phyloP scores from a whole-genome alignment of 345 rosid species.

The Gossypioides kirkii region DNA sequence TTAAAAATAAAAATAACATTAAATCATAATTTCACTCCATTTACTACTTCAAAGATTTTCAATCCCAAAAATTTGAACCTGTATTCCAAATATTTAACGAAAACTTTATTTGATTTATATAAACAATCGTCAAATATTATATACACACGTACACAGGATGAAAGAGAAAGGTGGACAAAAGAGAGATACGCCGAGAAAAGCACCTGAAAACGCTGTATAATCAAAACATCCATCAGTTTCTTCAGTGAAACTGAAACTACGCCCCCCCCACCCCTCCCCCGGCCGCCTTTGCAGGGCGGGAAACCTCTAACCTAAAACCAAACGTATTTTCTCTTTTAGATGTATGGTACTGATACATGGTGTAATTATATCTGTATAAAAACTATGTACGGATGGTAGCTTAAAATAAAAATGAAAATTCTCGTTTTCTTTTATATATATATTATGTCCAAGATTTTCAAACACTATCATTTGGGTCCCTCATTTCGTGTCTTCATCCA shows the following conservation, averaged over 20 bases:
- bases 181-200: neutral
- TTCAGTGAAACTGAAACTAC: neutral
- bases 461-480: conserved; percentile 51
- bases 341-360: neutral
- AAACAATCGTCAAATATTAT: no score
- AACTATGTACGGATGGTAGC: no score
- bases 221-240: conserved; percentile 1
- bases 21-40: no score
- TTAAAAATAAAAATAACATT: no score
- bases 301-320: neutral
- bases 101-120: no score
- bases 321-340: neutral
- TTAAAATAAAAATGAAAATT: neutral
- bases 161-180: conserved; percentile 8
- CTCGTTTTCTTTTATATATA: neutral
- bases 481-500: conserved; percentile 61
- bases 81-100: no score
- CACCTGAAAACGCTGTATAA: neutral
- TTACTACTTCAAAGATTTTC: no score
- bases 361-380: neutral
- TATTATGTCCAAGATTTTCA: conserved; percentile 8
- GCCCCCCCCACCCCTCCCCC: neutral
- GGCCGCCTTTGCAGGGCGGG: conserved; percentile 21
- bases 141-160: neutral
- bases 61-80: no score